Evolutionary conservation across 225 moss, liverwort and hornwort species (phyloP).

Genomic region (Physcomitrellopsis africana): DNA sequence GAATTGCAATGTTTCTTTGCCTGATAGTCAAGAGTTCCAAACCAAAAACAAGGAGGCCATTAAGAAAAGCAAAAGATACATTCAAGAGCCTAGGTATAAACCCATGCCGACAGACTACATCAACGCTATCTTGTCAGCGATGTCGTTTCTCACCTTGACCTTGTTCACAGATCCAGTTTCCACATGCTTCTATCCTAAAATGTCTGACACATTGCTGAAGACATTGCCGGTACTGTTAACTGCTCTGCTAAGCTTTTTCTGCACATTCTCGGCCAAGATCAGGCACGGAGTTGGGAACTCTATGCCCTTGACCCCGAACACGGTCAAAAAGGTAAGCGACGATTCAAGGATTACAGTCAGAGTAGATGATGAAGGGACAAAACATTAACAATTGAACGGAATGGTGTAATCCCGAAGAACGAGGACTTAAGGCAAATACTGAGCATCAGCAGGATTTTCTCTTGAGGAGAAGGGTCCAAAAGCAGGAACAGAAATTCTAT

Average conservation of each 20-base stretch:
- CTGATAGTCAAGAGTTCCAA: background rate
- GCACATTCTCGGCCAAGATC: constrained; percentile 48
- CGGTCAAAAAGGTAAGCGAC: background rate
- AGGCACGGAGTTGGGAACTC: constrained; percentile 61
- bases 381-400: too few relatives aligned
- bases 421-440: too few relatives aligned
- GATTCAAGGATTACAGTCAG: background rate
- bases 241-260: constrained; percentile 40
- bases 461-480: too few relatives aligned
- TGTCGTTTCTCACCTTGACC: constrained; percentile 49
- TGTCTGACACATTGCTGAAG: constrained; percentile 51
- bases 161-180: constrained; percentile 65
- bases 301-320: background rate
- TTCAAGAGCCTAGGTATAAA: background rate
- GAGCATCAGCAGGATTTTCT: too few relatives aligned
- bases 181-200: constrained; percentile 56
- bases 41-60: background rate
- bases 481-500: too few relatives aligned
- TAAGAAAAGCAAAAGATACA: background rate
- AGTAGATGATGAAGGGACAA: background rate
- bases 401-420: too few relatives aligned
- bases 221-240: constrained; percentile 58
- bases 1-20: background rate
- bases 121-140: constrained; percentile 40
- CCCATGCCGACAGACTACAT: constrained; percentile 35